Conservation (phyloP, 495 filamentous ascomycete species). For the Xylaria grammica region DNA sequence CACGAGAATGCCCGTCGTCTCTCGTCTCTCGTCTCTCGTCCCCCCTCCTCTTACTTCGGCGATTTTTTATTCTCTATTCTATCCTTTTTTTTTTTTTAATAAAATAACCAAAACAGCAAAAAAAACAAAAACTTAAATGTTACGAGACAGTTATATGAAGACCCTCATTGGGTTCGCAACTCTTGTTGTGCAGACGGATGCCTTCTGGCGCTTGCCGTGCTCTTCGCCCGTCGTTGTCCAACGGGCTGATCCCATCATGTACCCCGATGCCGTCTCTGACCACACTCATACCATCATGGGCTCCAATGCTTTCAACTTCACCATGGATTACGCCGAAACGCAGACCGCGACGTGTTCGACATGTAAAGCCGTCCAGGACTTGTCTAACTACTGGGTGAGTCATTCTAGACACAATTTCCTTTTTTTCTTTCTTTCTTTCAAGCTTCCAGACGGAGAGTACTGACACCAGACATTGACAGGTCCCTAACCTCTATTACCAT, state of each 20-base stretch:
- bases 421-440: neutral
- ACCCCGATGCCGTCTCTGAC: conserved; percentile 57
- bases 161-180: conserved; percentile 5
- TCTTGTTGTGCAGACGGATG: conserved; percentile 10
- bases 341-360: conserved; percentile 66
- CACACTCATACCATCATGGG: conserved; percentile 67
- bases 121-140: neutral
- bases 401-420: no score
- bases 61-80: no score
- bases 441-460: neutral
- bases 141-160: neutral
- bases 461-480: conserved; percentile 22
- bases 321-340: conserved; percentile 60
- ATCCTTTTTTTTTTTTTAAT: no score
- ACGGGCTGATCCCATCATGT: conserved; percentile 68
- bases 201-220: conserved; percentile 36
- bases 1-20: no score
- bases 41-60: no score
- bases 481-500: conserved; percentile 67
- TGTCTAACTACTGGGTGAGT: conserved; percentile 71
- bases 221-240: conserved; percentile 44
- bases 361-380: conserved; percentile 65
- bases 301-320: conserved; percentile 66
- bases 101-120: no score
- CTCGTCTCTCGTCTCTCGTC: no score